Conservation (phyloP, 345 rosid genomes). For the Eucalyptus victrix region DNA sequence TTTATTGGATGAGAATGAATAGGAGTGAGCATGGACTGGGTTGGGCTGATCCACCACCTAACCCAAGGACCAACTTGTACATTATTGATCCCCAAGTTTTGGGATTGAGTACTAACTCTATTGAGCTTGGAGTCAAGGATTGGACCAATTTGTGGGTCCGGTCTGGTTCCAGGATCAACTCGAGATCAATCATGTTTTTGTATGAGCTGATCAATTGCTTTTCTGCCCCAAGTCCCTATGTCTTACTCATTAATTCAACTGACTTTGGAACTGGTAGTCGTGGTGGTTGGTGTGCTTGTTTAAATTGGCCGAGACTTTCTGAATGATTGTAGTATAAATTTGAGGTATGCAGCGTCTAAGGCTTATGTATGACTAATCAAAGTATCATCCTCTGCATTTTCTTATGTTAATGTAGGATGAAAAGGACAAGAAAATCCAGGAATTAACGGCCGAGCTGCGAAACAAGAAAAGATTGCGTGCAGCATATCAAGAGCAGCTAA, state of each 20-base stretch:
- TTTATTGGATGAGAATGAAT: too few species aligned
- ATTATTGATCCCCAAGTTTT: too few species aligned
- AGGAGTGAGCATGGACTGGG: accelerated
- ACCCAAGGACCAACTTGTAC: too few species aligned
- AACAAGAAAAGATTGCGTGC: constrained; percentile 4
- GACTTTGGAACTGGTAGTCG: neutral
- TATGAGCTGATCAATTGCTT: neutral
- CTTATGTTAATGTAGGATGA: neutral
- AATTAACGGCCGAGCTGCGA: constrained; percentile 3
- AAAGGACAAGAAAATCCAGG: constrained; percentile 16
- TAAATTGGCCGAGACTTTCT: neutral
- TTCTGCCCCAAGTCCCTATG: neutral
- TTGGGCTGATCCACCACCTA: too few species aligned
- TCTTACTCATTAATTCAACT: neutral
- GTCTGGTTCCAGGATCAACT: too few species aligned
- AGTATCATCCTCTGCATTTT: neutral
- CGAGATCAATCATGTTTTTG: accelerated
- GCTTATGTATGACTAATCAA: neutral
- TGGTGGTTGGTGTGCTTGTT: neutral
- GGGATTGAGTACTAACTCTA: accelerated
- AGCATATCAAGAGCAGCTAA: constrained; percentile 3
- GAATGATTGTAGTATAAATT: neutral
- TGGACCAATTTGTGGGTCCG: too few species aligned
- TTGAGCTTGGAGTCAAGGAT: too few species aligned
- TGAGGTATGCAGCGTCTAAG: neutral